Evolutionary conservation across 495 filamentous ascomycete genomes (phyloP).

Genomic region (Rhizodiscina lignyota): DNA sequence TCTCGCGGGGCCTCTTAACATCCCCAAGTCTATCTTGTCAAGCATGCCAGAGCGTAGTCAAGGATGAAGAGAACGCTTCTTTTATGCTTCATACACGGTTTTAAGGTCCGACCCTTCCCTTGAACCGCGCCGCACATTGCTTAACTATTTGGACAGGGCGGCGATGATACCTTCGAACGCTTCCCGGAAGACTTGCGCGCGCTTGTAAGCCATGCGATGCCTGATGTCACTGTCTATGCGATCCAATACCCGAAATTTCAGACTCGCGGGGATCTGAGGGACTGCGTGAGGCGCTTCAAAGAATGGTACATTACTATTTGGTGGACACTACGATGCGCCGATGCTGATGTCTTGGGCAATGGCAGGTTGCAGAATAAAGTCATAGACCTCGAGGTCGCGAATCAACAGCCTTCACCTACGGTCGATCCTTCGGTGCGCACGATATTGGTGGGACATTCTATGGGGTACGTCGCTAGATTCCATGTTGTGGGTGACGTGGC

Average conservation of each 20-base stretch:
- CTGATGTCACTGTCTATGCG: slow-evolving; percentile 51
- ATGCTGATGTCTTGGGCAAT: neutral
- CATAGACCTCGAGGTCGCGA: slow-evolving; percentile 82
- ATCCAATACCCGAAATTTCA: slow-evolving; percentile 82
- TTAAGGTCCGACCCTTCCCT: slow-evolving; percentile 49
- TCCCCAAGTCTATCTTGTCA: too few relatives aligned
- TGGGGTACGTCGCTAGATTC: slow-evolving; percentile 61
- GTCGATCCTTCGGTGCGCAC: slow-evolving; percentile 76
- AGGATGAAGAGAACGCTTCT: slow-evolving; percentile 81
- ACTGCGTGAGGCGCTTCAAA: slow-evolving; percentile 64
- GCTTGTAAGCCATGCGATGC: slow-evolving; percentile 52
- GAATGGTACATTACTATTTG: slow-evolving; percentile 56
- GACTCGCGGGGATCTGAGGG: slow-evolving; percentile 70
- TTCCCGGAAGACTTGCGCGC: slow-evolving; percentile 61
- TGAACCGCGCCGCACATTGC: neutral
- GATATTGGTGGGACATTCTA: slow-evolving; percentile 78
- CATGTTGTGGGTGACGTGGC: too few relatives aligned
- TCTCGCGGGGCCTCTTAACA: too few relatives aligned
- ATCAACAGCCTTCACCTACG: slow-evolving; percentile 68
- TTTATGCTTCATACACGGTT: slow-evolving; percentile 89
- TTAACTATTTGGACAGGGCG: slow-evolving; percentile 58
- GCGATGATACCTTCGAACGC: slow-evolving; percentile 68
- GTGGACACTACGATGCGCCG: too few relatives aligned
- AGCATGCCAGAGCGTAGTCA: slow-evolving; percentile 16
- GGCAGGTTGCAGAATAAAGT: slow-evolving; percentile 75